Conservation (phyloP, 2,329 filamentous ascomycete genomes). For the Calonectria ilicicola region DNA sequence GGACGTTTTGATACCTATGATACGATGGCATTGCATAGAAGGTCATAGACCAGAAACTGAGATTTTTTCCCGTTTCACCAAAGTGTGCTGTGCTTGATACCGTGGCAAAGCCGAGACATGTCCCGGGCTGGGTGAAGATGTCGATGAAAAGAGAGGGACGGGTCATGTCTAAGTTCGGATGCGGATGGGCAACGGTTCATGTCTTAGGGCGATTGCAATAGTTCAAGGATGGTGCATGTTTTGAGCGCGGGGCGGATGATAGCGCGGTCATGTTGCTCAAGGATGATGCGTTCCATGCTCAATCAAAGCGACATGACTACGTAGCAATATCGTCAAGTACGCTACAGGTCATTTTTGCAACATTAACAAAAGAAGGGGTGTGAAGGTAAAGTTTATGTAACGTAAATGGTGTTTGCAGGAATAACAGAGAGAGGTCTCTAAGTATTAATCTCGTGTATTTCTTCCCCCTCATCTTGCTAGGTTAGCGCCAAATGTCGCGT, state of each 20-base stretch:
- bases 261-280: too few species aligned
- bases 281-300: too few species aligned
- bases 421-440: too few species aligned
- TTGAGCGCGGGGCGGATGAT: too few species aligned
- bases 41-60: not conserved
- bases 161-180: not conserved
- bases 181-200: not conserved
- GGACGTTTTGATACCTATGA: constrained; percentile 9
- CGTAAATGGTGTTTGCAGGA: too few species aligned
- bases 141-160: not conserved
- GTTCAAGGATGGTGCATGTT: not conserved
- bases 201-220: not conserved
- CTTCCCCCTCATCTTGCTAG: not conserved
- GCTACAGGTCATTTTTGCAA: too few species aligned
- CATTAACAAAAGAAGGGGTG: too few species aligned
- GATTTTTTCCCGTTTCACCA: not conserved
- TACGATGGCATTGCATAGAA: constrained; percentile 7
- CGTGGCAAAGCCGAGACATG: constrained; percentile 4
- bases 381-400: too few species aligned
- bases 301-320: too few species aligned
- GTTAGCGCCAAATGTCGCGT: too few species aligned
- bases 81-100: not conserved
- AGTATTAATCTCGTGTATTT: not conserved
- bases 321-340: too few species aligned
- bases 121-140: not conserved